Base-by-base conservation (phyloP, 1,284 basidiomycete genomes). In the Sanghuangporus baumii region DNA sequence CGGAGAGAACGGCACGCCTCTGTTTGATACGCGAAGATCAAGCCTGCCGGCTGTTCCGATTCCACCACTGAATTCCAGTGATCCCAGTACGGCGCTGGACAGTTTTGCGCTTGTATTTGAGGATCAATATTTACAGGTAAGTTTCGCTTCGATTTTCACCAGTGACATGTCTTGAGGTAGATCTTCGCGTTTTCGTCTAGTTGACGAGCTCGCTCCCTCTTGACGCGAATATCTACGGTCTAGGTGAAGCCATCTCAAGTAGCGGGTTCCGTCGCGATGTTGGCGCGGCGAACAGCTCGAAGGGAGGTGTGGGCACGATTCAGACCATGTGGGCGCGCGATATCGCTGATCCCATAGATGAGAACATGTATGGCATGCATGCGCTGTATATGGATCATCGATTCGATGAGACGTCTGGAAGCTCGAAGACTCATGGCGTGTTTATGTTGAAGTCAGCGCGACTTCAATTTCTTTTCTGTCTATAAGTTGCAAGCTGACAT, bases 301-400 rank as follows among this genome's bases (percentile, higher is more conserved):
- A 79, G 63, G 82, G 81, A 2, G 79, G 79, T 2, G 66, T 72
- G 31, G 84, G 85, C 1, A 87, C 85, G 0, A 75, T 90, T 7
- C 89, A 91, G 70, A 86, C 88, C 2, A 78, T 85, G 73, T 91
- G 89, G 87, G 81, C 82, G 8, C 79, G 88, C 18, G 88, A 89
- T 70, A 75, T 73, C 40, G 76, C 74, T 6, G 84, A 87, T 69
- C 85, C 86, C 1, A 71, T 84, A 16, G 82, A 88, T 68, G 71
- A 82, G 66, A 88, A 88, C 64, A 71, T 86, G 85, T 86, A 91
- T 72, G 88, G 90, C 16, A 79, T 83, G 16, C 88, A 91, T 70
- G 82, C 86, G 0, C 73, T 89, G 38, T 89, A 89, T 69, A 66
- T 88, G 54, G 87, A 89, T 67, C 85, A 88, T 66, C 79, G 86